Percentiles rank a stretch among this genome's conserved stretches.
Conservation (phyloP, 1,139 yeast species). For the Yarrowia galli region DNA sequence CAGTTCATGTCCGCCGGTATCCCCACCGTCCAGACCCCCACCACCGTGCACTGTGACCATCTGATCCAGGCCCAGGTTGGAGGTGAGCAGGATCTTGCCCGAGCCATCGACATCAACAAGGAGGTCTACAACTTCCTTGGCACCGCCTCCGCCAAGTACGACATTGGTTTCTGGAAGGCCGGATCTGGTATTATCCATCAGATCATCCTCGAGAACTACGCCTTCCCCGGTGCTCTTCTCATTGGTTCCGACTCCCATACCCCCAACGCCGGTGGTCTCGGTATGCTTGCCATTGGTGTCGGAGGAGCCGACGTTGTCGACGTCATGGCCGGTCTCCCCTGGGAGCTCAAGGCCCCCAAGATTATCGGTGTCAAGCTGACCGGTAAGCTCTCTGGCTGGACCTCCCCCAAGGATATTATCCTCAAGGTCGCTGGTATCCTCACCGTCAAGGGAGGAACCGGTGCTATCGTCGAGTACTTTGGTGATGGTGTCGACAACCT, state of each 20-base stretch:
- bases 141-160: constrained; percentile 89
- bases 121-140: constrained; percentile 94
- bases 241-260: constrained; percentile 97
- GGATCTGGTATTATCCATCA: constrained; percentile 99
- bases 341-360: constrained; percentile 98
- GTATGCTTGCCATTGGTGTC: constrained; percentile 96
- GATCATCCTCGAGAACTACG: constrained; percentile 92
- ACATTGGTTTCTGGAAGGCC: constrained; percentile 98
- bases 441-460: constrained; percentile 98
- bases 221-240: constrained; percentile 96
- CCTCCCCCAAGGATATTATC: constrained; percentile 95
- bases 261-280: constrained; percentile 97
- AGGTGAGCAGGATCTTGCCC: constrained; percentile 75
- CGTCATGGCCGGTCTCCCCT: constrained; percentile 95
- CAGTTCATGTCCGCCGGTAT: constrained; percentile 98
- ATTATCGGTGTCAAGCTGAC: constrained; percentile 89
- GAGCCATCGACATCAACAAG: constrained; percentile 81
- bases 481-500: constrained; percentile 89
- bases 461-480: constrained; percentile 91
- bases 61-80: constrained; percentile 95
- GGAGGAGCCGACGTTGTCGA: constrained; percentile 99
- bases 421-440: constrained; percentile 86
- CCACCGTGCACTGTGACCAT: constrained; percentile 98
- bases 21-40: constrained; percentile 94
- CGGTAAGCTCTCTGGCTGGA: constrained; percentile 88